Evolutionary conservation across 257 asterid species (phyloP), one percentile per base, ranked within the genome.

Genomic region (Thymus mandschuricus): DNA sequence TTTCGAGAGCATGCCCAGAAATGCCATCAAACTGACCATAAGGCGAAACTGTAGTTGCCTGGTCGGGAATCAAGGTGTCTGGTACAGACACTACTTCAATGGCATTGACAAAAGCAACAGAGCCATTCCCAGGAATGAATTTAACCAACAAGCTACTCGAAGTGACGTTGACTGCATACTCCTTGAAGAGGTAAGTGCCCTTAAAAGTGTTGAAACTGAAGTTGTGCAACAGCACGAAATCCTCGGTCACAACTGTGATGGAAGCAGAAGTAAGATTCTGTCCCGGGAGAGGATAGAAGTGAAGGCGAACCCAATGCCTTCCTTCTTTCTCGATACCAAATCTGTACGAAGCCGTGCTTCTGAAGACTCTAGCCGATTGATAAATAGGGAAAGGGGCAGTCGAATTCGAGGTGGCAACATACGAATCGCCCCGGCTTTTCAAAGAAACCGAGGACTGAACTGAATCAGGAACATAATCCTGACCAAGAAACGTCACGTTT

Each of bases 231-330:
- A 89, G 74, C 73, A 89, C 92, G 45, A 87, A 85, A 68, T 76
- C 84, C 59, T 85, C 94, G 28, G 94, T 81, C 54, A 87, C 88
- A 57, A 87, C 94, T 4, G 86, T 79, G 76, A 84, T 71, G 1
- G 89, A 81, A 13, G 92, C 85, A 40, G 92, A 84, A 45, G 85
- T 75, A 65, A 89, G 61, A 45, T 87, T 84, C 12, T 73, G 83
- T 60, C 80, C 85, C 1, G 84, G 88, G 41, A 87, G 45, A 12
- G 92, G 92, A 43, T 84, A 84, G 31, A 89, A 87, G 66, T 89
- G 85, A 52, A 89, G 92, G 67, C 96, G 96, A 31, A 87, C 82
- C 88, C 88, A 87, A 73, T 89, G 89, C 31, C 93, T 81, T 51
- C 96, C 96, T 64, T 82, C 68, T 64, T 55, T 71, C 57, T 63